Evolutionary conservation across 2,329 filamentous ascomycete genomes (phyloP).

Genomic region (Dryadomyces quercivorus): DNA sequence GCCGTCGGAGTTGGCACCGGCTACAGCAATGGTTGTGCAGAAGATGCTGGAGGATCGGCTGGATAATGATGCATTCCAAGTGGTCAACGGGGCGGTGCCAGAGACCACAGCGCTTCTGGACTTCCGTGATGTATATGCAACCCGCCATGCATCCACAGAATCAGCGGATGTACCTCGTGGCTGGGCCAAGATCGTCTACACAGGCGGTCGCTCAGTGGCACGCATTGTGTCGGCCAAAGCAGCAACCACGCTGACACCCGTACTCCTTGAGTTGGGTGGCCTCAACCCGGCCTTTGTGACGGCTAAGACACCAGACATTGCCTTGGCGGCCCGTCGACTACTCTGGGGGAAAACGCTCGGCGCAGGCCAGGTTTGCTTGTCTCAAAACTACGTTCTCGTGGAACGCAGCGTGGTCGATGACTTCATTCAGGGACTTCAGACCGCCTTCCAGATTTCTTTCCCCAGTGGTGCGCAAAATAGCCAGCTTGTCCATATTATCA

Average conservation of each 20-base stretch:
- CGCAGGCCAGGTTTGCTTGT: conserved; percentile 83
- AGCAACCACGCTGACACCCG: conserved; percentile 76
- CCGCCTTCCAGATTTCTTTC: conserved; percentile 64
- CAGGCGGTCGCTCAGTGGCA: conserved; percentile 65
- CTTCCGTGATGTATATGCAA: conserved; percentile 27
- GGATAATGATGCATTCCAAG: conserved; percentile 62
- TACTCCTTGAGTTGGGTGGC: conserved; percentile 82
- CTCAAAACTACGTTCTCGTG: conserved; percentile 83
- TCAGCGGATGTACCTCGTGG: conserved; percentile 28
- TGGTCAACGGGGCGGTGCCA: conserved; percentile 68
- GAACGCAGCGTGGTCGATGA: conserved; percentile 59
- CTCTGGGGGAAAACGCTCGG: conserved; percentile 83
- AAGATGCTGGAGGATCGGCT: conserved; percentile 65
- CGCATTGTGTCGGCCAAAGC: conserved; percentile 85
- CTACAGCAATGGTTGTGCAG: conserved; percentile 66
- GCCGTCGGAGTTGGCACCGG: conserved; percentile 72
- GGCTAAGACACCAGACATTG: conserved; percentile 59
- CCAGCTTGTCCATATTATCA: conserved; percentile 73
- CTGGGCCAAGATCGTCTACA: conserved; percentile 99
- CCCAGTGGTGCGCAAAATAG: conserved; percentile 68
- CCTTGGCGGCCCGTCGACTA: conserved; percentile 69
- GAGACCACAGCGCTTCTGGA: conserved; percentile 75
- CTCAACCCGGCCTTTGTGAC: conserved; percentile 87
- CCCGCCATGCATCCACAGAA: conserved; percentile 2
- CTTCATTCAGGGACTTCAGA: conserved; percentile 65